phyloP scores from a whole-genome alignment of 1,139 yeast genomes.

The Cylindricascospora bacillispora region DNA sequence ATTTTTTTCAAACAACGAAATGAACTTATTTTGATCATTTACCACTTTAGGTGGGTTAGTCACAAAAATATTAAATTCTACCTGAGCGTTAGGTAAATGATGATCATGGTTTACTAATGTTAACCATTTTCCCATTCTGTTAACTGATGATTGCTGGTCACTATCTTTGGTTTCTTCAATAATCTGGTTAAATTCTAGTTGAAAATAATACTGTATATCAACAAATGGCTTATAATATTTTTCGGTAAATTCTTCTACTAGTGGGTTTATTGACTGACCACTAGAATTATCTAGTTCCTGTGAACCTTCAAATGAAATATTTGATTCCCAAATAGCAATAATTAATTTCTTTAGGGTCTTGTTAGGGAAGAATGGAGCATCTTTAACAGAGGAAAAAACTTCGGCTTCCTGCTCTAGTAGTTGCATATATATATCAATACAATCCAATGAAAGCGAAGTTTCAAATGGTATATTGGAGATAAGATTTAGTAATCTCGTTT shows the following conservation, averaged over 20 bases:
- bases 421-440: slow-evolving; percentile 51
- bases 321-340: slow-evolving; percentile 32
- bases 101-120: slow-evolving; percentile 27
- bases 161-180: slow-evolving; percentile 6
- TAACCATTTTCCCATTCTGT: slow-evolving; percentile 27
- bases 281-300: slow-evolving; percentile 37
- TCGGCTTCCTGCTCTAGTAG: slow-evolving; percentile 48
- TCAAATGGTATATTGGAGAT: slow-evolving; percentile 28
- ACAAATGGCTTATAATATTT: slow-evolving; percentile 41
- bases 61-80: slow-evolving; percentile 29
- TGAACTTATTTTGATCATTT: slow-evolving; percentile 45
- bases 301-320: slow-evolving; percentile 25
- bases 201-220: slow-evolving; percentile 59
- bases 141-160: slow-evolving; percentile 5
- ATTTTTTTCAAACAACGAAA: slow-evolving; percentile 53
- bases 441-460: slow-evolving; percentile 37
- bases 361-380: slow-evolving; percentile 52
- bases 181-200: slow-evolving; percentile 30
- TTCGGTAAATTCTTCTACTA: slow-evolving; percentile 48
- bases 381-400: slow-evolving; percentile 36
- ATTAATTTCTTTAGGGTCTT: slow-evolving; percentile 40
- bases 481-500: slow-evolving; percentile 32
- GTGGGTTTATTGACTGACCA: slow-evolving; percentile 33
- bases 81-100: slow-evolving; percentile 20
- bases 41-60: slow-evolving; percentile 42